Conservation (phyloP, 495 filamentous ascomycete genomes). For the Cudoniella acicularis region DNA sequence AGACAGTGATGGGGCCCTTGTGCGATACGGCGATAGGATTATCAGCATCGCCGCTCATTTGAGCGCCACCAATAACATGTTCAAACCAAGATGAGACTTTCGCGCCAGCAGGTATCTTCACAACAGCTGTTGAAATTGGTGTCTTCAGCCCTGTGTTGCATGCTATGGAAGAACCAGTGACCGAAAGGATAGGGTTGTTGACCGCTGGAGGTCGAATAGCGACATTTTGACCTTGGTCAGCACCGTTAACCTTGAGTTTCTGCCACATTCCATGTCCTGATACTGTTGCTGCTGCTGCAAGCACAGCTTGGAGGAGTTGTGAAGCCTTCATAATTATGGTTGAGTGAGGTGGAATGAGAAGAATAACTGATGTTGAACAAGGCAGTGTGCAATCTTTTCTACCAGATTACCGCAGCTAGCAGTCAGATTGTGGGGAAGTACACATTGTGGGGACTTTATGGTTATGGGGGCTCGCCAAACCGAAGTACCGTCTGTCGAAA, state of each 20-base stretch:
- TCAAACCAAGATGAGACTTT: constrained; percentile 19
- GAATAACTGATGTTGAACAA: not conserved
- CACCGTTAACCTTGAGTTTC: constrained; percentile 50
- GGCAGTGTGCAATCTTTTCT: not conserved
- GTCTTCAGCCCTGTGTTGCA: constrained; percentile 27
- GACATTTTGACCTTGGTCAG: constrained; percentile 47
- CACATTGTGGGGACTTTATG: not conserved
- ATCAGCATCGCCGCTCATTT: constrained; percentile 43
- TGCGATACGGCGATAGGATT: constrained; percentile 47
- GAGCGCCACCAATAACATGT: constrained; percentile 30
- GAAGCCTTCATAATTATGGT: not conserved
- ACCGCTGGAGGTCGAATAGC: constrained; percentile 49
- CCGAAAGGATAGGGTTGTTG: constrained; percentile 53
- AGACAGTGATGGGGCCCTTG: constrained; percentile 46
- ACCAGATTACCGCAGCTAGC: not conserved
- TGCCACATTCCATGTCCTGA: constrained; percentile 27
- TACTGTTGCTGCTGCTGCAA: not conserved
- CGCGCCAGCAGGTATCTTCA: constrained; percentile 18
- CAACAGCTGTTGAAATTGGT: constrained; percentile 6
- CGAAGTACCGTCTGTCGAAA: not conserved
- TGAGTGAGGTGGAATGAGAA: not conserved
- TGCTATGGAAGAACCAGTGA: constrained; percentile 29
- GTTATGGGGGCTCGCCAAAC: not conserved
- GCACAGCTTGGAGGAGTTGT: not conserved
- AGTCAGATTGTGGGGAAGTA: not conserved